Evolutionary conservation across 1,284 basidiomycete genomes (phyloP).

Genomic region (Dichomitus squalens): DNA sequence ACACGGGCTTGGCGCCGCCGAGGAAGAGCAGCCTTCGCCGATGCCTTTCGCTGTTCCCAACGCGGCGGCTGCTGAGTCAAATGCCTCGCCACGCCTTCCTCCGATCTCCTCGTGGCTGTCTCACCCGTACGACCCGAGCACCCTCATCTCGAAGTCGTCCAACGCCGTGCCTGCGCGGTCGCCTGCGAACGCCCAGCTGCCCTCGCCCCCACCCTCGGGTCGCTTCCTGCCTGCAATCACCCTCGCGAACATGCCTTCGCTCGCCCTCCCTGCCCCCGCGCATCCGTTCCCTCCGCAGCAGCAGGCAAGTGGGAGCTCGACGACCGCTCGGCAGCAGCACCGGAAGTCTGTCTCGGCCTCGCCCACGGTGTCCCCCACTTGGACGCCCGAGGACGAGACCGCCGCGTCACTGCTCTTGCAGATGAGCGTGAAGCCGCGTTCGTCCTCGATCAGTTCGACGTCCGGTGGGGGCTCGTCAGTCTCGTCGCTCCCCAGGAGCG

Average conservation of each 20-base stretch:
- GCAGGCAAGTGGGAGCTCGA: not conserved
- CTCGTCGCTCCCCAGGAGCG: not conserved
- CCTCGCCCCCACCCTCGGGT: slow-evolving; percentile 48
- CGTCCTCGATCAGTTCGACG: slow-evolving; percentile 19
- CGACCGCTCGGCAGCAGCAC: slow-evolving; percentile 3
- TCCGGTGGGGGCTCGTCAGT: not conserved
- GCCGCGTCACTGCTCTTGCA: slow-evolving; percentile 68
- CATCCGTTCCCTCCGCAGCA: slow-evolving; percentile 14
- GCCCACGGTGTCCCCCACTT: slow-evolving; percentile 37
- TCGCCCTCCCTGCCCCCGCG: slow-evolving; percentile 42
- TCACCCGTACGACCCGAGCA: slow-evolving; percentile 37
- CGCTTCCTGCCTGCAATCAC: slow-evolving; percentile 33
- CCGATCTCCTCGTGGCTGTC: slow-evolving; percentile 52
- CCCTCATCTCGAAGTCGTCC: slow-evolving; percentile 28
- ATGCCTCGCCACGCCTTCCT: slow-evolving; percentile 41
- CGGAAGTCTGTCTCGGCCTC: slow-evolving; percentile 18
- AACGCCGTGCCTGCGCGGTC: slow-evolving; percentile 14
- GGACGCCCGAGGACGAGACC: slow-evolving; percentile 69
- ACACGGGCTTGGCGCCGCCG: slow-evolving; percentile 20
- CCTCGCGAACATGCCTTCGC: slow-evolving; percentile 34
- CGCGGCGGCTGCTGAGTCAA: not conserved
- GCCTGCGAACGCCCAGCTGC: slow-evolving; percentile 39
- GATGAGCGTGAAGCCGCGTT: slow-evolving; percentile 48
- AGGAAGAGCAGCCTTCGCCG: slow-evolving; percentile 20
- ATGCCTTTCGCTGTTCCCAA: slow-evolving; percentile 15